Base-by-base conservation (phyloP, 2,329 filamentous ascomycete species). In the Trichoderma sp. region DNA sequence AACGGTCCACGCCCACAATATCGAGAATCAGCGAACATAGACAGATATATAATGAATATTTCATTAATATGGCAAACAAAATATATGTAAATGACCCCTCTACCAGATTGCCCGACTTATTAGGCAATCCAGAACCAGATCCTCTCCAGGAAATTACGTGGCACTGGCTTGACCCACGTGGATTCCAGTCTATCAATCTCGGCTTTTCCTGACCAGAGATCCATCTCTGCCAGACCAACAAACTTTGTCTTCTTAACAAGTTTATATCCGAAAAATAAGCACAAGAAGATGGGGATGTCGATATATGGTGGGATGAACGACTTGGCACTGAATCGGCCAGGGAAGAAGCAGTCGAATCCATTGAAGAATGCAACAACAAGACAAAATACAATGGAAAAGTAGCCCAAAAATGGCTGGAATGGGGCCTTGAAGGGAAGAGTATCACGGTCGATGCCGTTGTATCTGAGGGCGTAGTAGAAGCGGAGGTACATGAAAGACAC, bases 261-360 rank as follows among this genome's bases (percentile, higher is more conserved):
- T 82, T 95, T 95, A 88, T 93, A 94, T 3, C 89, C 78, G 2
- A 81, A 66, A 80, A 90, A 94, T 1, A 95, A 83, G 1, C 88
- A 78, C 0, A 91, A 88, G 79, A 94, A 94, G 41, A 94, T 86
- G 5, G 90, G 91, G 41, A 94, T 89, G 84, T 93, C 93, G 76
- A 92, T 90, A 80, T 94, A 94, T 0, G 85, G 85, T 79, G 93
- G 93, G 68, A 95, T 83, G 81, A 95, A 95, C 1, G 83, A 83
- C 79, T 83, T 84, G 27, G 83, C 84, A 69, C 83, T 83, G 59
- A 85, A 86, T 41, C 82, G 81, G 16, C 87, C 84, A 0, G 91
- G 90, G 76, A 94, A 86, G 80, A 95, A 95, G 5, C 93, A 91
- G 2, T 92, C 88, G 77, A 94, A 95, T 0, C 93, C 93, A 60